Evolutionary conservation across 768 basidiomycete species (phyloP).

Genomic region (Tulasnella sp.): DNA sequence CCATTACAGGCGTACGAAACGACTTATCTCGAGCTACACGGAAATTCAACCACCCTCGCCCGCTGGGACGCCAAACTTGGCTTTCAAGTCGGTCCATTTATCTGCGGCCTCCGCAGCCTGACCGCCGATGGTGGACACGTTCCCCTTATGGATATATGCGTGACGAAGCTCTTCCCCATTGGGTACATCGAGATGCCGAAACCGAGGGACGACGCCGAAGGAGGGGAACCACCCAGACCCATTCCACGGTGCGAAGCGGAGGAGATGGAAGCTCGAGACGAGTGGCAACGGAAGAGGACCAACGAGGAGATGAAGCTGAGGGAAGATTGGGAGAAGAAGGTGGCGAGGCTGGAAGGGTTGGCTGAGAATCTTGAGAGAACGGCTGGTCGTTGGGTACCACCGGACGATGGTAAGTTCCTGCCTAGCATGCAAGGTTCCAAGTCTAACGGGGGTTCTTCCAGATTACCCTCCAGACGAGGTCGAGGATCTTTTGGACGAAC

Average conservation of each 20-base stretch:
- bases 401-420: constrained; percentile 39
- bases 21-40: constrained; percentile 66
- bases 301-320: constrained; percentile 61
- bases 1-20: constrained; percentile 78
- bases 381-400: constrained; percentile 53
- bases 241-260: constrained; percentile 69
- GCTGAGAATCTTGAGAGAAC: constrained; percentile 66
- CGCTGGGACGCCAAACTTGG: constrained; percentile 91
- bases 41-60: constrained; percentile 85
- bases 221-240: constrained; percentile 53
- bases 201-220: constrained; percentile 41
- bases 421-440: constrained; percentile 41
- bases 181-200: constrained; percentile 73
- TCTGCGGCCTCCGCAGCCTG: constrained; percentile 78
- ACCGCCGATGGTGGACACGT: constrained; percentile 81
- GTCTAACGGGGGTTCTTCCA: constrained; percentile 33
- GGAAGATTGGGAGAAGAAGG: constrained; percentile 59
- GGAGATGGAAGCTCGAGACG: constrained; percentile 60
- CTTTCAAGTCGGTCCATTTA: constrained; percentile 63
- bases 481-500: constrained; percentile 61
- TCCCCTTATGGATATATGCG: constrained; percentile 69
- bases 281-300: constrained; percentile 75
- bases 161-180: constrained; percentile 74
- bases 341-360: constrained; percentile 58
- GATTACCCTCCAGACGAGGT: constrained; percentile 45